Percentiles rank a stretch among this genome's conserved stretches.
These are phyloP conservation scores for Scytalidium sp. DNA, from an alignment of 2,329 filamentous ascomycete genomes.

Conservation along the genomic window DNA sequence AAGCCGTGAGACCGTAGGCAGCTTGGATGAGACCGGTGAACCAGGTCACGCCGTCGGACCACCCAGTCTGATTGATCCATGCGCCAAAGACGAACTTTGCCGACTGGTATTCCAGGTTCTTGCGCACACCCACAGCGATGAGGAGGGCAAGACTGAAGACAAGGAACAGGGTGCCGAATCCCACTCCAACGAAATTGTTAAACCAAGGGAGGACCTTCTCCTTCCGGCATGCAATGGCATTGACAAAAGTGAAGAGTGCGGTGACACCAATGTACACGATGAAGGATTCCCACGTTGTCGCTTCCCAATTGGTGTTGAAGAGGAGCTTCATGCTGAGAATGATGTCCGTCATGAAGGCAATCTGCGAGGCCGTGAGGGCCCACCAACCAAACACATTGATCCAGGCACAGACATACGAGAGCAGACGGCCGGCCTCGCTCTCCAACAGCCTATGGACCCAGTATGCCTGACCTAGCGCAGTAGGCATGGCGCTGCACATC, in stretches of 20 bases:
- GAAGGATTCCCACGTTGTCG: constrained; percentile 50
- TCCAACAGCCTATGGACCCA: constrained; percentile 47
- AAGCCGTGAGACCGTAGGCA: constrained; percentile 54
- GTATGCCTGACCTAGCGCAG: constrained; percentile 57
- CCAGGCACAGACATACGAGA: constrained; percentile 56
- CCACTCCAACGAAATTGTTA: constrained; percentile 54
- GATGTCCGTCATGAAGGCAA: constrained; percentile 57
- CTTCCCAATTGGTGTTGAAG: constrained; percentile 45
- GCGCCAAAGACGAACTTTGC: constrained; percentile 49
- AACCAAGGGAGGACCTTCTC: constrained; percentile 46
- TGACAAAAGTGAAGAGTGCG: constrained; percentile 44
- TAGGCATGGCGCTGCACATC: constrained; percentile 56
- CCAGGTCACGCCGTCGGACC: constrained; percentile 54
- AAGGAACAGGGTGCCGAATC: constrained; percentile 50
- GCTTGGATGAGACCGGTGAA: constrained; percentile 55
- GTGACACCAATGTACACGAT: constrained; percentile 52
- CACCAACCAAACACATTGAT: constrained; percentile 61
- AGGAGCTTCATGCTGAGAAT: constrained; percentile 54
- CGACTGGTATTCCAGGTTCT: constrained; percentile 42
- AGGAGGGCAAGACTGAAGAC: constrained; percentile 48
- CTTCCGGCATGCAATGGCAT: constrained; percentile 48
- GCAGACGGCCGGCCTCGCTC: constrained; percentile 40
- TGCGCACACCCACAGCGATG: constrained; percentile 46
- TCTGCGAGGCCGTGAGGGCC: constrained; percentile 51
- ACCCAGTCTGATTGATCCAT: constrained; percentile 51